Conservation (phyloP, 371 early-diverging fungal genomes). For the Apophysomyces ossiformis region DNA sequence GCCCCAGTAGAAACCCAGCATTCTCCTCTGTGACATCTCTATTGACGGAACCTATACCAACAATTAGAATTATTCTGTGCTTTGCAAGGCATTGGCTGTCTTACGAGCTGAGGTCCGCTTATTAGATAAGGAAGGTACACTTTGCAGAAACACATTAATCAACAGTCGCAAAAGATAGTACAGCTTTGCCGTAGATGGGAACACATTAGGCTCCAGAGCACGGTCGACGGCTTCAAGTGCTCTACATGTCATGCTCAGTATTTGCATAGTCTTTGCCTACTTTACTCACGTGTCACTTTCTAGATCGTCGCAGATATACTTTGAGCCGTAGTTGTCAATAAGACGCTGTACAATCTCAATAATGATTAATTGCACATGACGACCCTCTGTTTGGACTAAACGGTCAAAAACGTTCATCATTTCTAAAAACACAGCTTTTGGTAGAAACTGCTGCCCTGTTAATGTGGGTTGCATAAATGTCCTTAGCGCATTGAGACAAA, state of each 20-base stretch:
- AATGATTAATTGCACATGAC: slow-evolving; percentile 48
- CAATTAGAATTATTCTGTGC: background rate
- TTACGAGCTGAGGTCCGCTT: slow-evolving; percentile 32
- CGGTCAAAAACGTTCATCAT: slow-evolving; percentile 69
- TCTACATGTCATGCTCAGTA: slow-evolving; percentile 6
- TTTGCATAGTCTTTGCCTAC: background rate
- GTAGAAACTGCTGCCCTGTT: slow-evolving; percentile 45
- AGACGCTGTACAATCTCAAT: slow-evolving; percentile 51
- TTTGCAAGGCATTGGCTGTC: background rate
- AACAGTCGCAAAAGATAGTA: slow-evolving; percentile 54
- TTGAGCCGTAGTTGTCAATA: slow-evolving; percentile 44
- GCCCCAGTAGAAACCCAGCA: slow-evolving; percentile 28
- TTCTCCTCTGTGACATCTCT: slow-evolving; percentile 26
- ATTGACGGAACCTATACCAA: background rate
- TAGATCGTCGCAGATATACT: slow-evolving; percentile 49
- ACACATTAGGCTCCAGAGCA: slow-evolving; percentile 42
- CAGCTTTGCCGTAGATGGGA: slow-evolving; percentile 51
- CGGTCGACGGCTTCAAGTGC: slow-evolving; percentile 34
- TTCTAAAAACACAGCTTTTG: slow-evolving; percentile 65
- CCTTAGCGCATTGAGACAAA: slow-evolving; percentile 44
- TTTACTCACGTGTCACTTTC: slow-evolving; percentile 25
- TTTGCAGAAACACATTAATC: slow-evolving; percentile 55
- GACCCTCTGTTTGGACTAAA: slow-evolving; percentile 58
- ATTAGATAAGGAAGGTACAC: slow-evolving; percentile 42
- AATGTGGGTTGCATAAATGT: slow-evolving; percentile 50